These are phyloP conservation scores for Proliferodiscus dingleyae DNA, from an alignment of 2,329 filamentous ascomycete genomes.

Conservation along the genomic window DNA sequence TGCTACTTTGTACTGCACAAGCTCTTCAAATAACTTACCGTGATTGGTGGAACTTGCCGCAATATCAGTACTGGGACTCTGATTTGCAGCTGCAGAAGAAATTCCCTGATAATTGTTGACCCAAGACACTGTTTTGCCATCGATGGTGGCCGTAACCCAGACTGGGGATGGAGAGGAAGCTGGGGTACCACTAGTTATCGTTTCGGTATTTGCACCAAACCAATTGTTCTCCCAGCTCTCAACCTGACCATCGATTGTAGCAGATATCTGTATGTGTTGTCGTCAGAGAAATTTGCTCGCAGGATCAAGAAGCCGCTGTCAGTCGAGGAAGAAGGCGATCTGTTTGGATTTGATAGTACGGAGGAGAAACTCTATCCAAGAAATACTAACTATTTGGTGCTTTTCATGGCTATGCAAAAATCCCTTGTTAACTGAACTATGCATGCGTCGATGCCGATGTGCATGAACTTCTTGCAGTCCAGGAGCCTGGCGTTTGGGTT, in stretches of 20 bases:
- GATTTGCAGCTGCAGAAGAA: constrained; percentile 2
- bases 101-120: constrained; percentile 15
- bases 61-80: background rate
- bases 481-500: constrained; percentile 32
- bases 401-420: constrained; percentile 37
- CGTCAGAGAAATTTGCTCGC: background rate
- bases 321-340: too few relatives aligned
- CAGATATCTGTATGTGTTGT: constrained; percentile 37
- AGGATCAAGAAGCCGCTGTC: too few relatives aligned
- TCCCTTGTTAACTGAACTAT: constrained; percentile 33
- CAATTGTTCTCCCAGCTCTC: constrained; percentile 57
- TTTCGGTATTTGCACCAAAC: constrained; percentile 21
- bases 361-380: too few relatives aligned
- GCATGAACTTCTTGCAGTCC: constrained; percentile 35
- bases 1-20: background rate
- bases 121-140: constrained; percentile 24
- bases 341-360: too few relatives aligned
- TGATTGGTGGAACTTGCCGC: too few relatives aligned
- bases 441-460: constrained; percentile 48
- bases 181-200: constrained; percentile 11
- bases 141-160: constrained; percentile 23
- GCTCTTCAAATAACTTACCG: background rate
- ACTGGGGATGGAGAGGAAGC: constrained; percentile 15
- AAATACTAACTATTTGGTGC: constrained; percentile 34
- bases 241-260: constrained; percentile 53